Evolutionary conservation across 768 basidiomycete species (phyloP).

Genomic region (Cubamyces lactineus): DNA sequence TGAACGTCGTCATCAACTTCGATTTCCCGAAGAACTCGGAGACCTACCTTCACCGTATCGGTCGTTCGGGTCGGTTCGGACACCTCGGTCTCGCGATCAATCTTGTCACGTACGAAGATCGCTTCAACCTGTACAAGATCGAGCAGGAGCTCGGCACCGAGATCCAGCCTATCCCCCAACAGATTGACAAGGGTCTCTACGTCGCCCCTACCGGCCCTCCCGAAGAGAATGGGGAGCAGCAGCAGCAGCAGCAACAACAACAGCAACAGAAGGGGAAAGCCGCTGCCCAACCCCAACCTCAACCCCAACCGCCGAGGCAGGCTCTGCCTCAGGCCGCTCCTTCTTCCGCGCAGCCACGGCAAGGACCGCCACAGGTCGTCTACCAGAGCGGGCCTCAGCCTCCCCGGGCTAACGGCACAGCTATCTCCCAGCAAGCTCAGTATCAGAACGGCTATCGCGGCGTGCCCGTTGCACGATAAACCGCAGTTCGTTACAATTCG

Average conservation of each 20-base stretch:
- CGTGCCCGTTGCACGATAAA: slow-evolving; percentile 35
- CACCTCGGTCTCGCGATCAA: slow-evolving; percentile 98
- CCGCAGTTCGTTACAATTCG: background rate
- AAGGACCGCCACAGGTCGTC: slow-evolving; percentile 34
- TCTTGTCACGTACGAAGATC: slow-evolving; percentile 95
- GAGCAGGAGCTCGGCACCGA: slow-evolving; percentile 99
- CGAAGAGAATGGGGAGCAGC: slow-evolving; percentile 47
- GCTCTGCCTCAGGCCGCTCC: slow-evolving; percentile 4
- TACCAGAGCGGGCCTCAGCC: slow-evolving; percentile 36
- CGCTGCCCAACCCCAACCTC: slow-evolving; percentile 41
- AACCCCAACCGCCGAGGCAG: slow-evolving; percentile 30
- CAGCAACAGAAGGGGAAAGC: slow-evolving; percentile 32
- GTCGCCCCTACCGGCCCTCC: slow-evolving; percentile 69
- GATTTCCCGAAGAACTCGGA: slow-evolving; percentile 99
- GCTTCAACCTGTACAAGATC: slow-evolving; percentile 97
- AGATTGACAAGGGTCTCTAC: slow-evolving; percentile 90
- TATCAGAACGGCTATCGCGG: slow-evolving; percentile 34
- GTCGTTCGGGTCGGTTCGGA: slow-evolving; percentile 96
- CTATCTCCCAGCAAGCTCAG: slow-evolving; percentile 27
- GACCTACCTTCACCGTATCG: slow-evolving; percentile 98
- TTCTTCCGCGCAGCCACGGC: slow-evolving; percentile 28
- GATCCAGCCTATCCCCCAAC: slow-evolving; percentile 92
- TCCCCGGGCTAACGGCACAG: slow-evolving; percentile 33
- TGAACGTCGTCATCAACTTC: slow-evolving; percentile 99
- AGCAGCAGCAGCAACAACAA: too few relatives aligned